A percentile compares a stretch with the other conserved stretches of the same genome.
phyloP scores from a whole-genome alignment of 352 stramenopile species.

The Chrysophaeum taylorii region DNA sequence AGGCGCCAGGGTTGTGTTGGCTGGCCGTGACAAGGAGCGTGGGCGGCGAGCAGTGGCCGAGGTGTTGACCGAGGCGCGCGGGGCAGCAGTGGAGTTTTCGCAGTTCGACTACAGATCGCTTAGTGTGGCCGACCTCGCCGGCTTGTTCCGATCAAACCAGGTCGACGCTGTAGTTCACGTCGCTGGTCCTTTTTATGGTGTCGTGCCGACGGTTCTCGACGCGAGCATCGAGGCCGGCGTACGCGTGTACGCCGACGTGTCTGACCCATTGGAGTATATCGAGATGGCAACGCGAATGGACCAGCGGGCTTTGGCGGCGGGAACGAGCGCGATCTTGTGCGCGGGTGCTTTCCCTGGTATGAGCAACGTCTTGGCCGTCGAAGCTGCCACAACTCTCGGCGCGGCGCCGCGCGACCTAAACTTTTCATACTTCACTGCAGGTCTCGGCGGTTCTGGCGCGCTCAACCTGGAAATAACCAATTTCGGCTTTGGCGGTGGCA shows the following conservation, averaged over 20 bases:
- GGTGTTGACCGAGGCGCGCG: conserved; percentile 17
- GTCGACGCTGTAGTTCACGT: conserved; percentile 37
- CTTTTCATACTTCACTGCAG: conserved; percentile 47
- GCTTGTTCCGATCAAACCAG: conserved; percentile 18
- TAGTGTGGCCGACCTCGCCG: conserved; percentile 3
- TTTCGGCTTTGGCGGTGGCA: conserved; percentile 40
- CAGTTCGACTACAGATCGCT: not conserved
- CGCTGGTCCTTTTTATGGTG: conserved; percentile 34
- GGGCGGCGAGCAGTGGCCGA: conserved; percentile 23
- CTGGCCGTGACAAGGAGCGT: conserved; percentile 21
- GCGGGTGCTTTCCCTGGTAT: conserved; percentile 45
- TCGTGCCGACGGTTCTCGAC: conserved; percentile 28
- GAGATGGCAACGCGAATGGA: conserved; percentile 26
- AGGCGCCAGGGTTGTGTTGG: conserved; percentile 26
- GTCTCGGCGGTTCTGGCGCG: conserved; percentile 36
- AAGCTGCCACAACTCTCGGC: conserved; percentile 21
- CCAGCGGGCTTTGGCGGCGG: conserved; percentile 13
- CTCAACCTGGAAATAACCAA: conserved; percentile 51
- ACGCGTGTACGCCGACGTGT: conserved; percentile 41
- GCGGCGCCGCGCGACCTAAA: conserved; percentile 30
- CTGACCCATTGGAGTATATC: conserved; percentile 38
- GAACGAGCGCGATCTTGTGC: conserved; percentile 29
- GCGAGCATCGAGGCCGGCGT: conserved; percentile 20
- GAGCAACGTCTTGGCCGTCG: conserved; percentile 41
- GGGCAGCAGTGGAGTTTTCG: not conserved